Evolutionary conservation across 2,329 filamentous ascomycete genomes (phyloP).

Genomic region (Ophiocordyceps camponoti-rufipedis): DNA sequence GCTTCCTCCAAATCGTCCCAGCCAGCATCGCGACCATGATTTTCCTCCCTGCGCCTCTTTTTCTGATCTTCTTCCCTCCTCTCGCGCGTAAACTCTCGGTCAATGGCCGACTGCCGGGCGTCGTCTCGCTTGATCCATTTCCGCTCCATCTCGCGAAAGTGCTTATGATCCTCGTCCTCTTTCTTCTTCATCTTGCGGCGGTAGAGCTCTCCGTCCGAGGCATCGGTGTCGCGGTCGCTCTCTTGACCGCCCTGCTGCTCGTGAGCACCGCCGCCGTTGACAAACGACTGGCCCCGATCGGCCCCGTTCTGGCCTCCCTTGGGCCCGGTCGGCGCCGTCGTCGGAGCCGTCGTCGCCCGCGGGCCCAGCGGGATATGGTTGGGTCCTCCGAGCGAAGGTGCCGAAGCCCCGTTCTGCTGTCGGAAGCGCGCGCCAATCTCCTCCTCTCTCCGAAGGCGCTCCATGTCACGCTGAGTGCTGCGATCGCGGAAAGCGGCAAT

Average conservation of each 20-base stretch:
- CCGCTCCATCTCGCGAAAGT: slow-evolving; percentile 69
- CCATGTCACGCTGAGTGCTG: slow-evolving; percentile 73
- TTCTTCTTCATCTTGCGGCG: slow-evolving; percentile 51
- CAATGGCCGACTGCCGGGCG: slow-evolving; percentile 64
- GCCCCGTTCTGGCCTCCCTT: slow-evolving; percentile 44
- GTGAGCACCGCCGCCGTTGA: slow-evolving; percentile 48
- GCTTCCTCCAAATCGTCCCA: slow-evolving; percentile 86
- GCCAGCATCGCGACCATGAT: slow-evolving; percentile 43
- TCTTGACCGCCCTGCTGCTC: slow-evolving; percentile 30
- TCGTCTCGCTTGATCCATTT: slow-evolving; percentile 84
- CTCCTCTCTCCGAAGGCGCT: slow-evolving; percentile 75
- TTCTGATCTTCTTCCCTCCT: slow-evolving; percentile 51
- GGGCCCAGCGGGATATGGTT: slow-evolving; percentile 23
- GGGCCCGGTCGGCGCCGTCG: slow-evolving; percentile 49
- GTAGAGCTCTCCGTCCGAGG: slow-evolving; percentile 74
- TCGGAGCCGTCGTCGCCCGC: slow-evolving; percentile 20
- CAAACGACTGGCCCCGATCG: slow-evolving; percentile 46
- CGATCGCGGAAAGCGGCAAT: slow-evolving; percentile 89
- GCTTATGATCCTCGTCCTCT: slow-evolving; percentile 58
- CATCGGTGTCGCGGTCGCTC: slow-evolving; percentile 76
- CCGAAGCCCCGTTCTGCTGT: slow-evolving; percentile 44
- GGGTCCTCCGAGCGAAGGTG: slow-evolving; percentile 34
- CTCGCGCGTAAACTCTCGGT: slow-evolving; percentile 69
- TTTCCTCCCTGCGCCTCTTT: slow-evolving; percentile 49
- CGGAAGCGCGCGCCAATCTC: slow-evolving; percentile 80